Evolutionary conservation across 2,329 filamentous ascomycete genomes (phyloP), one percentile per base, ranked within the genome.

Genomic region (Metarhizium anisopliae): DNA sequence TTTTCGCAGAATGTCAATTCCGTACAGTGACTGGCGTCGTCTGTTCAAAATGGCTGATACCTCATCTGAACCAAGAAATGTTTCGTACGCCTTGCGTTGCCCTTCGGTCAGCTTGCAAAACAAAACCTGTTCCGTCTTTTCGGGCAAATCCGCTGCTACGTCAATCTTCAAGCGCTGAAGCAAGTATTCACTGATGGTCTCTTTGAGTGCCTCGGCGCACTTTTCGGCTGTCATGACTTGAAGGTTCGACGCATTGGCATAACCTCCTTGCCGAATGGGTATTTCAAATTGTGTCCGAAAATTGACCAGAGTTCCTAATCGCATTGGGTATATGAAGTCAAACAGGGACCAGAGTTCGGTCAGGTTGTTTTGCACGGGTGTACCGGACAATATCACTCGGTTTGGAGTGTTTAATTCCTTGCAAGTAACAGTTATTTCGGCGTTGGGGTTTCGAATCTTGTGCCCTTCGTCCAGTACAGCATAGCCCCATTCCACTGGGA

Each of bases 291-390:
- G 86, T 58, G 86, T 86, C 50, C 91, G 84, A 68, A 99, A 99
- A 60, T 89, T 90, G 56, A 96, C 88, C 13, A 97, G 77, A 0
- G 90, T 96, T 0, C 94, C 95, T 6, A 99, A 75, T 14, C 92
- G 87, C 90, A 97, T 96, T 0, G 95, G 94, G 59, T 91, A 97
- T 56, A 97, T 87, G 66, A 99, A 99, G 68, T 99, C 95, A 66
- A 99, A 97, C 0, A 99, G 75, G 0, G 93, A 97, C 93, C 94
- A 99, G 0, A 99, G 76, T 68, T 99, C 95, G 0, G 88, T 86
- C 30, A 99, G 74, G 60, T 96, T 97, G 70, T 99, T 99, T 69
- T 99, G 95, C 78, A 99, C 95, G 0, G 95, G 95, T 0, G 94
- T 99, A 5, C 94, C 94, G 0, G 95, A 97, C 1, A 99, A 77